Conservation (phyloP, 768 basidiomycete genomes). For the Pulveroboletus sp. region DNA sequence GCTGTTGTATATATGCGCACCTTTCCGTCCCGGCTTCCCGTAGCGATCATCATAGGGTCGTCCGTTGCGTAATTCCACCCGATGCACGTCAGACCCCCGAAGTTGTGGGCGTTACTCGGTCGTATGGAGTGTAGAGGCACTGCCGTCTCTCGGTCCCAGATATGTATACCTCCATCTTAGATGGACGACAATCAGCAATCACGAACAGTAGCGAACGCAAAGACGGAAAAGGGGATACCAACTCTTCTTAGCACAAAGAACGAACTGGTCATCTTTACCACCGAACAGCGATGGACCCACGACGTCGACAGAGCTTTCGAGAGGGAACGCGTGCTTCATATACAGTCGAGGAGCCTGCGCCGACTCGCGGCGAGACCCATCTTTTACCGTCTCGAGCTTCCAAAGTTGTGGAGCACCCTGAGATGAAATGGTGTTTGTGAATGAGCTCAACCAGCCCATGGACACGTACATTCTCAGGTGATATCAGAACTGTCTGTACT, state of each 20-base stretch:
- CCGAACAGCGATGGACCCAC: constrained; percentile 81
- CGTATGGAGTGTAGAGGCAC: constrained; percentile 65
- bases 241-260: constrained; percentile 77
- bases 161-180: constrained; percentile 74
- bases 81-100: constrained; percentile 69
- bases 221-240: constrained; percentile 1
- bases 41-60: constrained; percentile 52
- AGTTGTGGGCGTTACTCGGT: constrained; percentile 39
- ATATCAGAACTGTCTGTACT: constrained; percentile 42
- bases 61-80: constrained; percentile 71
- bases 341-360: constrained; percentile 28
- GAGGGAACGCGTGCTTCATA: constrained; percentile 68
- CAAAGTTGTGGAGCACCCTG: constrained; percentile 74
- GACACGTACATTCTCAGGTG: constrained; percentile 25
- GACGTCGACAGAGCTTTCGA: constrained; percentile 63
- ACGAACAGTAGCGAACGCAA: background rate
- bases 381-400: constrained; percentile 62
- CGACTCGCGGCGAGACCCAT: constrained; percentile 36
- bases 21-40: constrained; percentile 72
- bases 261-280: constrained; percentile 71
- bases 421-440: constrained; percentile 3
- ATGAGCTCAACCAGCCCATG: constrained; percentile 5
- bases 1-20: constrained; percentile 68
- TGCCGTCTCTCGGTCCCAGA: constrained; percentile 82
- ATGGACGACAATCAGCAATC: background rate